Percentiles rank a stretch among this genome's conserved stretches.
phyloP scores from a whole-genome alignment of 495 filamentous ascomycete genomes.

The Podospora conica region DNA sequence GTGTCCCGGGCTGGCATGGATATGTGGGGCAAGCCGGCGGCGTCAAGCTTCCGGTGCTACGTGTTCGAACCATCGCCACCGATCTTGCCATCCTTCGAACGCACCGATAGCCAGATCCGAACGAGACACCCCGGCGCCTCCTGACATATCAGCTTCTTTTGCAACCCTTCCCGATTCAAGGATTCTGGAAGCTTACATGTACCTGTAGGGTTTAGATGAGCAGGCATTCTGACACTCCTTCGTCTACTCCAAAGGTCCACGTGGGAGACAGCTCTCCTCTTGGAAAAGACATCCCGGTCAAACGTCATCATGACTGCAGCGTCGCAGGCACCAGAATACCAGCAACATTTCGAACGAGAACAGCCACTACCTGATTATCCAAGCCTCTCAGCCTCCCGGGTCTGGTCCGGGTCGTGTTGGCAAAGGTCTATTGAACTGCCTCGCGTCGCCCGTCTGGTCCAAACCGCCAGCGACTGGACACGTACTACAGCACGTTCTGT shows the following conservation, averaged over 20 bases:
- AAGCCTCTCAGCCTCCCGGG: not conserved
- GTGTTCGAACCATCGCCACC: too few relatives aligned
- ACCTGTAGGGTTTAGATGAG: too few relatives aligned
- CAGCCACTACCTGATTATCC: not conserved
- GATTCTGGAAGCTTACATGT: not conserved
- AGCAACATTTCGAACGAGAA: not conserved
- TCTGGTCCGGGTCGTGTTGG: not conserved
- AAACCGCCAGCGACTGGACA: not conserved
- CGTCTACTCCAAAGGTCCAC: not conserved
- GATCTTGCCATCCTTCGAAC: too few relatives aligned
- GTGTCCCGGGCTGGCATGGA: too few relatives aligned
- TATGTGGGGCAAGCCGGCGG: too few relatives aligned
- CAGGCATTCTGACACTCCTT: not conserved
- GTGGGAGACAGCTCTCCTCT: not conserved
- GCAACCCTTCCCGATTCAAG: not conserved
- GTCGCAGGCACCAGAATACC: not conserved
- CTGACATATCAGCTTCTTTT: too few relatives aligned
- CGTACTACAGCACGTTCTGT: not conserved
- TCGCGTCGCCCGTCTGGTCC: not conserved
- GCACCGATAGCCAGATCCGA: too few relatives aligned
- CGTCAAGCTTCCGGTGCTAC: too few relatives aligned
- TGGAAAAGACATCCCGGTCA: too few relatives aligned
- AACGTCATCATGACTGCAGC: not conserved
- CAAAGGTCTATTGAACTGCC: not conserved
- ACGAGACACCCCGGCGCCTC: too few relatives aligned